phyloP scores from a whole-genome alignment of 306 rosid species.

The Pterocarpus macrocarpus region DNA sequence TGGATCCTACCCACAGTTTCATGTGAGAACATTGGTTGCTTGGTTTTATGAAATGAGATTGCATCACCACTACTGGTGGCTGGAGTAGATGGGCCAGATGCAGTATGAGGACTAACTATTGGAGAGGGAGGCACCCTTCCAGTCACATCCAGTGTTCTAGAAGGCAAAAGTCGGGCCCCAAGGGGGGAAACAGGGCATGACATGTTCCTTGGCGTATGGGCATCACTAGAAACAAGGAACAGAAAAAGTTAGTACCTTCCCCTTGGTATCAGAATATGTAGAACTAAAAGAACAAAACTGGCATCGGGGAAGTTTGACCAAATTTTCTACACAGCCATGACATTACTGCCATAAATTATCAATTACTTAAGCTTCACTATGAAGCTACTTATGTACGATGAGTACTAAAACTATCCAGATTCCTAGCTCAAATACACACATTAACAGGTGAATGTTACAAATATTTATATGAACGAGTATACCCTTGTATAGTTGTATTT shows the following conservation, averaged over 20 bases:
- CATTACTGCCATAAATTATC: conserved; percentile 14
- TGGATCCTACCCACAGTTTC: conserved; percentile 60
- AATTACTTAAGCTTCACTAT: conserved; percentile 24
- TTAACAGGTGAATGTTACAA: not conserved
- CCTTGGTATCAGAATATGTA: conserved; percentile 26
- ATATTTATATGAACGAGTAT: conserved; percentile 1
- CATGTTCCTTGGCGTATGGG: conserved; percentile 63
- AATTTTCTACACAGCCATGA: conserved; percentile 40
- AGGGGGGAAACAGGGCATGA: conserved; percentile 85
- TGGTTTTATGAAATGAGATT: conserved; percentile 63
- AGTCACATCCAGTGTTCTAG: conserved; percentile 65
- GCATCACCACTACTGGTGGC: conserved; percentile 64
- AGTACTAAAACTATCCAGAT: conserved; percentile 2
- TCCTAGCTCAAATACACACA: conserved; percentile 35
- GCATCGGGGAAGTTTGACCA: conserved; percentile 16
- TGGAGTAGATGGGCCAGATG: conserved; percentile 83
- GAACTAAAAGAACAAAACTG: not conserved
- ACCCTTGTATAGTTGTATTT: not conserved
- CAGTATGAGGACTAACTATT: conserved; percentile 68
- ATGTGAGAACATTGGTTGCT: conserved; percentile 56
- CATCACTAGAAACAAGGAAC: conserved; percentile 61
- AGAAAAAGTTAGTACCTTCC: conserved; percentile 31
- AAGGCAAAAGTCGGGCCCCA: conserved; percentile 65
- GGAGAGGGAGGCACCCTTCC: conserved; percentile 83
- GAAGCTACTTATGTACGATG: not conserved